Conservation (phyloP, 192 early-diverging fungal species). For the Blastocladiella britannica region DNA sequence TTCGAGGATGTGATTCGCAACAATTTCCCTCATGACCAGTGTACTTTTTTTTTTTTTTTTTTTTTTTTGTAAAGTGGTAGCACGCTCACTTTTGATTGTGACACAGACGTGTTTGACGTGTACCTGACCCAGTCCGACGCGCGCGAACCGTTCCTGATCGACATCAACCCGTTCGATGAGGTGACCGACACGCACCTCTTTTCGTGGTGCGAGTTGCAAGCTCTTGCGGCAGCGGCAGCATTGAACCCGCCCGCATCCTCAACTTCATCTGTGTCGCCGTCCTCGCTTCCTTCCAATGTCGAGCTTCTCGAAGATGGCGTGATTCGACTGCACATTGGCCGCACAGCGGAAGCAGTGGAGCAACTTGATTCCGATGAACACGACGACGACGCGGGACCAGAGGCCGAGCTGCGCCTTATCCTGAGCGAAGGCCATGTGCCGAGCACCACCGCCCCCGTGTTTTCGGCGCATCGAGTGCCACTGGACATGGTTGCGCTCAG, state of each 20-base stretch:
- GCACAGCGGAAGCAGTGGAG: no score
- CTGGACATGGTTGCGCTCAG: slow-evolving; percentile 53
- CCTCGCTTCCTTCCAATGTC: no score
- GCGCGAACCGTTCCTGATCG: slow-evolving; percentile 55
- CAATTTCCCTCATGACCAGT: background rate
- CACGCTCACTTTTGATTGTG: background rate
- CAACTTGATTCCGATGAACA: slow-evolving; percentile 7
- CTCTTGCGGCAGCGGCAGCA: no score
- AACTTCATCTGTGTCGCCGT: no score
- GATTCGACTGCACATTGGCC: no score
- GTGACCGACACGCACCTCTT: slow-evolving; percentile 68
- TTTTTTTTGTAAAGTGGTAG: background rate
- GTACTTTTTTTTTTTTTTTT: slow-evolving; percentile 1
- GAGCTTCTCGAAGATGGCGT: no score
- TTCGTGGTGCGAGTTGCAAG: slow-evolving; percentile 64
- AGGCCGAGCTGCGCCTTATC: slow-evolving; percentile 17
- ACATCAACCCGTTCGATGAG: slow-evolving; percentile 74
- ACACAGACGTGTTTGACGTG: slow-evolving; percentile 69
- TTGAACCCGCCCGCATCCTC: no score
- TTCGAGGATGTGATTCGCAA: background rate
- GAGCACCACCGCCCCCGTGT: slow-evolving; percentile 20
- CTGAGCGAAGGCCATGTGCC: slow-evolving; percentile 13
- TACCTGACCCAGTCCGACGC: slow-evolving; percentile 44
- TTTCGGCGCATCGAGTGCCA: slow-evolving; percentile 43
- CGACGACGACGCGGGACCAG: slow-evolving; percentile 8